phyloP scores from a whole-genome alignment of 2,329 filamentous ascomycete genomes.

The Colletotrichum kahawae region DNA sequence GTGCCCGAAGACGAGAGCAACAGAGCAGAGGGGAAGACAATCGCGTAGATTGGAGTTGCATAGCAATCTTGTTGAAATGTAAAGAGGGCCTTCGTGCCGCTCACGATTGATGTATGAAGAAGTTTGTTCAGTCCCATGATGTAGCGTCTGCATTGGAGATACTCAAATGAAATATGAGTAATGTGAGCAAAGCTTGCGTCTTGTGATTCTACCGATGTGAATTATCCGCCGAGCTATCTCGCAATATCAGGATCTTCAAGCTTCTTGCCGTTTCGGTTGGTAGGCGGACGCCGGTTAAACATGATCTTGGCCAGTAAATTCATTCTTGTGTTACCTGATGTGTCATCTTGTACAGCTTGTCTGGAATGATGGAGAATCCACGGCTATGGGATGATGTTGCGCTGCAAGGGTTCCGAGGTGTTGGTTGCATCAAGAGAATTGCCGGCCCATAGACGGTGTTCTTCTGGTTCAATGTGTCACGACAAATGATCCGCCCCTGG shows the following conservation, averaged over 20 bases:
- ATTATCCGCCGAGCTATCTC: neutral
- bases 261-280: neutral
- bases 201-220: neutral
- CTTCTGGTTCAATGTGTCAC: neutral
- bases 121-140: neutral
- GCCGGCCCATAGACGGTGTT: neutral
- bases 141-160: neutral
- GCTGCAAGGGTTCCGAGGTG: neutral
- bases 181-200: neutral
- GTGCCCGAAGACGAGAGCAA: neutral
- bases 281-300: neutral
- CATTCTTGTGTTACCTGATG: neutral
- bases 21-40: neutral
- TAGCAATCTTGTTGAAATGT: neutral
- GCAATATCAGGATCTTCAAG: neutral
- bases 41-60: neutral
- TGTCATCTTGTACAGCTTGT: neutral
- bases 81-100: neutral
- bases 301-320: neutral
- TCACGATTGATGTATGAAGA: constrained; percentile 11
- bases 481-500: neutral
- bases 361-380: neutral
- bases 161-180: neutral
- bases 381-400: neutral
- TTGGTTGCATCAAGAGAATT: neutral